phyloP scores from a whole-genome alignment of 768 basidiomycete genomes.

The Podaxis mareebaensis region DNA sequence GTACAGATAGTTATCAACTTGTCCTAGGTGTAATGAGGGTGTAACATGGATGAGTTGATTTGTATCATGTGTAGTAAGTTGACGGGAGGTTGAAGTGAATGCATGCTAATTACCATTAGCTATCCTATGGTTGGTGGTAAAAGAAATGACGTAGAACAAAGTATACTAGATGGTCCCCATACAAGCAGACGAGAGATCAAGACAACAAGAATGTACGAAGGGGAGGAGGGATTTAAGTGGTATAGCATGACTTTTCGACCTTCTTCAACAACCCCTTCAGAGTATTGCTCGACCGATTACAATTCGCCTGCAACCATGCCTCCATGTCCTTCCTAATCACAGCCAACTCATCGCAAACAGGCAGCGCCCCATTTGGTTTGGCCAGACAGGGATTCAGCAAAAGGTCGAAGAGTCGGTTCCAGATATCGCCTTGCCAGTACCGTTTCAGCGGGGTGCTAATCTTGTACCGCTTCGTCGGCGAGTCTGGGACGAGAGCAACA shows the following conservation, averaged over 20 bases:
- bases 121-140: background rate
- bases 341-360: constrained; percentile 69
- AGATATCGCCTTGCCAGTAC: constrained; percentile 92
- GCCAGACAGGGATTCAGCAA: constrained; percentile 80
- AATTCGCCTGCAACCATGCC: constrained; percentile 81
- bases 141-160: background rate
- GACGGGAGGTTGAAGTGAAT: background rate
- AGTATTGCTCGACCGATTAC: constrained; percentile 80
- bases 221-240: constrained; percentile 21
- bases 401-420: constrained; percentile 81
- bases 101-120: background rate
- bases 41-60: constrained; percentile 8
- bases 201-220: constrained; percentile 12
- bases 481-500: constrained; percentile 36
- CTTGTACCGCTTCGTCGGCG: constrained; percentile 49
- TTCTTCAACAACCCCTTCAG: constrained; percentile 84
- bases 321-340: constrained; percentile 81
- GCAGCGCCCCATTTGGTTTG: constrained; percentile 58
- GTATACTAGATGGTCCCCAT: constrained; percentile 16
- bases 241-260: constrained; percentile 61
- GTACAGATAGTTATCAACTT: background rate
- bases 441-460: constrained; percentile 81
- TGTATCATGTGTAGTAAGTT: background rate
- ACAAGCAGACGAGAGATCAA: constrained; percentile 10
- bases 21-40: background rate